These are phyloP conservation scores for Wickerhamiella siamensis DNA, from an alignment of 805 yeast genomes.

Conservation along the genomic window DNA sequence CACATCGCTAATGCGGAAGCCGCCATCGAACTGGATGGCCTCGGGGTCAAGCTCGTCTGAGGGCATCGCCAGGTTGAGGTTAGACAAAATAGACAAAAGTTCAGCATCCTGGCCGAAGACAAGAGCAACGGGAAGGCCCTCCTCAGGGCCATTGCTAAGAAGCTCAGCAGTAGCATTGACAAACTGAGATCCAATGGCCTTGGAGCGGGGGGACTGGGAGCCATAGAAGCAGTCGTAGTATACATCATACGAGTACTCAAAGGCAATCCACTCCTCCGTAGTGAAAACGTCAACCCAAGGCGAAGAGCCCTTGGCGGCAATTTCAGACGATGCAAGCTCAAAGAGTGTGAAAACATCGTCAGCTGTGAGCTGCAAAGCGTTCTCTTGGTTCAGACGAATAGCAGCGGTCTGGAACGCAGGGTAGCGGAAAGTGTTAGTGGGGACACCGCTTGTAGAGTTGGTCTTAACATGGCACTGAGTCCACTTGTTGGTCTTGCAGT, in stretches of 20 bases:
- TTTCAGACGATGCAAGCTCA: constrained; percentile 36
- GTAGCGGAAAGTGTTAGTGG: constrained; percentile 4
- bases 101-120: constrained; percentile 45
- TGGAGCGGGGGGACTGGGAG: constrained; percentile 33
- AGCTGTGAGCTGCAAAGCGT: constrained; percentile 28
- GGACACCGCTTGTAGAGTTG: constrained; percentile 16
- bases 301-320: constrained; percentile 35
- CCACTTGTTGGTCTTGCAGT: constrained; percentile 29
- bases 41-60: background rate
- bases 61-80: constrained; percentile 29
- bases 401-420: constrained; percentile 21
- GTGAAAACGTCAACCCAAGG: constrained; percentile 32
- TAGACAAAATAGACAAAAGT: constrained; percentile 33
- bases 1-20: constrained; percentile 33
- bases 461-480: constrained; percentile 15
- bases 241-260: constrained; percentile 31
- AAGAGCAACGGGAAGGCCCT: constrained; percentile 26
- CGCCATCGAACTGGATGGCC: constrained; percentile 30
- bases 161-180: constrained; percentile 34
- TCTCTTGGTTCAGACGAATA: constrained; percentile 20
- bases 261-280: constrained; percentile 33
- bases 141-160: constrained; percentile 27
- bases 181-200: constrained; percentile 32
- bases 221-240: constrained; percentile 34
- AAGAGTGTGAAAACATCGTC: constrained; percentile 31